Evolutionary conservation across 208 protist species (phyloP).

Genomic region (Leishmania braziliensis): DNA sequence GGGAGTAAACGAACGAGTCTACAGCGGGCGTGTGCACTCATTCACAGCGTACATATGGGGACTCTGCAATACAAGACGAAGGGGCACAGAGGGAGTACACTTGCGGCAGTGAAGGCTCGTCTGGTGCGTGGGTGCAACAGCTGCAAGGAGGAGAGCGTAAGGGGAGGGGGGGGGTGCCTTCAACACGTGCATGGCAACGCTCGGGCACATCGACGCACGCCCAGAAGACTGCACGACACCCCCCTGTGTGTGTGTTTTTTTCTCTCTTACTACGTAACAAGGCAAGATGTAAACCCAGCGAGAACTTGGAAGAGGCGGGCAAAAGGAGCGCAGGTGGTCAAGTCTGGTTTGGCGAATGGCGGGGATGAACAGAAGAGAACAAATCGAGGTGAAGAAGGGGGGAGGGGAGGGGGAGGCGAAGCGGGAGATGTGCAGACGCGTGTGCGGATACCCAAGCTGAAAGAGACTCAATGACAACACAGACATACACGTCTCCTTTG

Average conservation of each 20-base stretch:
- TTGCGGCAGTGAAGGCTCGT: not conserved
- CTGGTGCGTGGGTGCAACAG: not conserved
- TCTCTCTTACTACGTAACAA: not conserved
- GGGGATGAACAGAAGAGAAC: not conserved
- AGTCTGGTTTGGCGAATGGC: not conserved
- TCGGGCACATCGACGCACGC: not conserved
- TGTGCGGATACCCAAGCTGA: not conserved
- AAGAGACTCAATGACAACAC: not conserved
- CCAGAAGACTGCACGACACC: too few relatives aligned
- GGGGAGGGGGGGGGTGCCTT: not conserved
- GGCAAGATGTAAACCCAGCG: not conserved
- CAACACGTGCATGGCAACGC: not conserved
- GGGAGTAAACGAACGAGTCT: not conserved
- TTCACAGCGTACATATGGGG: not conserved
- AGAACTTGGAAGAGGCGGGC: not conserved
- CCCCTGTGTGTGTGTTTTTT: too few relatives aligned
- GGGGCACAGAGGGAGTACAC: not conserved
- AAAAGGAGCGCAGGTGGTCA: not conserved
- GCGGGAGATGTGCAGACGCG: not conserved
- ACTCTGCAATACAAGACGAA: not conserved
- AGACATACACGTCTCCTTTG: not conserved
- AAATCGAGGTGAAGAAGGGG: not conserved
- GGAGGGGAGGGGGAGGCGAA: not conserved
- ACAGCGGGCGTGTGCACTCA: not conserved
- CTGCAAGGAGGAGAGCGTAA: not conserved